These are phyloP conservation scores for Neoarthrinium moseri DNA, from an alignment of 2,329 filamentous ascomycete species.

Conservation along the genomic window DNA sequence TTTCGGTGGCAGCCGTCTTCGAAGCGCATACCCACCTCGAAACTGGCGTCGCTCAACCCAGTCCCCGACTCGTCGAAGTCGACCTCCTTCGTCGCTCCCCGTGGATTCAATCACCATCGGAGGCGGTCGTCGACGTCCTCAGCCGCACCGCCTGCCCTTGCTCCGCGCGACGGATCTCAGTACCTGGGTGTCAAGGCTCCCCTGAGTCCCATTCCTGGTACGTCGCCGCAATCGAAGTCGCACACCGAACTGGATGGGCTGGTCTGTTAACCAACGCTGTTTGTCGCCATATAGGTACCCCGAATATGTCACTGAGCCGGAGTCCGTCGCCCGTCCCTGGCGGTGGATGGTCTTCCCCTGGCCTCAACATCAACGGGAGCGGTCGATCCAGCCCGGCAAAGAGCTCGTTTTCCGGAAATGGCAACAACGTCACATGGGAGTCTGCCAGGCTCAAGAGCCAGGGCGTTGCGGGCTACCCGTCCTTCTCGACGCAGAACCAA, in stretches of 20 bases:
- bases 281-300: slow-evolving; percentile 43
- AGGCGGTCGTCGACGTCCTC: slow-evolving; percentile 42
- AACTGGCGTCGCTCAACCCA: slow-evolving; percentile 51
- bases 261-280: slow-evolving; percentile 10
- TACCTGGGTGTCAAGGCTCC: slow-evolving; percentile 36
- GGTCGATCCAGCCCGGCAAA: slow-evolving; percentile 66
- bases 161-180: slow-evolving; percentile 30
- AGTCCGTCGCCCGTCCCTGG: slow-evolving; percentile 82
- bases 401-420: slow-evolving; percentile 47
- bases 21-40: slow-evolving; percentile 22
- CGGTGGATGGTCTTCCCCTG: slow-evolving; percentile 86
- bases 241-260: slow-evolving; percentile 14
- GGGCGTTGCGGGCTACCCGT: slow-evolving; percentile 71
- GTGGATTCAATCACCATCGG: slow-evolving; percentile 46
- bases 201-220: slow-evolving; percentile 58
- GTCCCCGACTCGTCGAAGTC: slow-evolving; percentile 49
- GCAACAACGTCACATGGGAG: slow-evolving; percentile 72
- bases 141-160: slow-evolving; percentile 31
- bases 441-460: slow-evolving; percentile 76
- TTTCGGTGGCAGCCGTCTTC: slow-evolving; percentile 7
- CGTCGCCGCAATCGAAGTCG: slow-evolving; percentile 24
- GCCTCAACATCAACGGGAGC: slow-evolving; percentile 67
- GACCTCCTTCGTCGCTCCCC: slow-evolving; percentile 49
- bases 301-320: slow-evolving; percentile 79
- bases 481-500: slow-evolving; percentile 77